These are phyloP conservation scores for Termitomyces sp. DNA, from an alignment of 1,284 basidiomycete genomes.

Conservation along the genomic window DNA sequence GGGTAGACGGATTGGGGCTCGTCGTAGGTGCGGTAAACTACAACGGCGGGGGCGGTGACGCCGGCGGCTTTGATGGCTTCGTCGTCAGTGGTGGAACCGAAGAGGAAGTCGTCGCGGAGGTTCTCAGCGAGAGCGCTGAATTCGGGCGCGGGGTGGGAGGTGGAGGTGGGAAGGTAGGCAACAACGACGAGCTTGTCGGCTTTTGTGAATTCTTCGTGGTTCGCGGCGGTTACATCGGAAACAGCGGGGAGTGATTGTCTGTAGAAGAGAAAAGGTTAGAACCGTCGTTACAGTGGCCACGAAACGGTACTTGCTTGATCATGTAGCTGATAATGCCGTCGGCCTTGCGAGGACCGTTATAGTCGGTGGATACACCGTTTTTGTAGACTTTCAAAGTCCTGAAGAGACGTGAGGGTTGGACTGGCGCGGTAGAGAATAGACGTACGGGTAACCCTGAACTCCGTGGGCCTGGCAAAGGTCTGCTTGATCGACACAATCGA, in stretches of 20 bases:
- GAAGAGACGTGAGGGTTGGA: constrained; percentile 9
- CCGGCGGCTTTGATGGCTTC: constrained; percentile 67
- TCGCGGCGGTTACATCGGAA: constrained; percentile 69
- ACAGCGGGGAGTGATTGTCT: constrained; percentile 97
- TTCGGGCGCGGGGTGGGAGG: constrained; percentile 62
- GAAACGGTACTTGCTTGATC: constrained; percentile 72
- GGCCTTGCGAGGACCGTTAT: constrained; percentile 86
- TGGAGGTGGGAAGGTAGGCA: constrained; percentile 73
- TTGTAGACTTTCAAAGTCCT: constrained; percentile 91
- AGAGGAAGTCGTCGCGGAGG: constrained; percentile 90
- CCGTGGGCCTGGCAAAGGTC: constrained; percentile 84
- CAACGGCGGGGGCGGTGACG: constrained; percentile 76
- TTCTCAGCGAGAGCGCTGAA: constrained; percentile 81
- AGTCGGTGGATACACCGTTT: constrained; percentile 75
- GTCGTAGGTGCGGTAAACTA: constrained; percentile 93
- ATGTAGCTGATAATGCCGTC: constrained; percentile 98
- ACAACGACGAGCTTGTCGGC: constrained; percentile 91
- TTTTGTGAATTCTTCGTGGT: constrained; percentile 82
- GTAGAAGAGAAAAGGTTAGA: constrained; percentile 6
- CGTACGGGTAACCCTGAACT: constrained; percentile 90
- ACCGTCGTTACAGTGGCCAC: neutral
- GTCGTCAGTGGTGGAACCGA: constrained; percentile 79
- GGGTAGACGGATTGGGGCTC: constrained; percentile 75
- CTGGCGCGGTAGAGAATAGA: constrained; percentile 14
- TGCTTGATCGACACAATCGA: constrained; percentile 88